Percentiles rank a stretch among this genome's conserved stretches.
Conservation (phyloP, 345 rosid genomes). For the Arabidopsis suecica region DNA sequence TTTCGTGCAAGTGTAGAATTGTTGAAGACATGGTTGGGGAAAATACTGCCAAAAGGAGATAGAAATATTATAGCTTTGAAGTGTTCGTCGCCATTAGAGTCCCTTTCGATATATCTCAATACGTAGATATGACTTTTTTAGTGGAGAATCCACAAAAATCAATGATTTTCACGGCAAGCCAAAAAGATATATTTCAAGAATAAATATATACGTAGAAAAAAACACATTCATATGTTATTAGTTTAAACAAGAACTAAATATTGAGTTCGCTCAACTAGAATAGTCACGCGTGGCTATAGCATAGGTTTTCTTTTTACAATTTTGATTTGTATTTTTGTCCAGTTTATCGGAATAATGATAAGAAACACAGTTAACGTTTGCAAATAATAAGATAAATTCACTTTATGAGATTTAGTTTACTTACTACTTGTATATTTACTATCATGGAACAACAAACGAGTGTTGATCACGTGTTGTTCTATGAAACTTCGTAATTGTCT, state of each 20-base stretch:
- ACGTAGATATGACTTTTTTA: constrained; percentile 4
- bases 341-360: background rate
- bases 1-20: constrained; percentile 16
- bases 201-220: background rate
- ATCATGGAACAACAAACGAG: constrained; percentile 20
- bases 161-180: constrained; percentile 19
- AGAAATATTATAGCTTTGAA: constrained; percentile 27
- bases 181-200: constrained; percentile 3
- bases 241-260: background rate
- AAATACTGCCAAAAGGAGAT: constrained; percentile 31
- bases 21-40: constrained; percentile 26
- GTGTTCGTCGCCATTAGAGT: constrained; percentile 36
- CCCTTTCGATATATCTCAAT: constrained; percentile 38
- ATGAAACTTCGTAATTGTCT: constrained; percentile 10
- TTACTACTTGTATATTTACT: background rate
- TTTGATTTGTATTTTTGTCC: constrained; percentile 7
- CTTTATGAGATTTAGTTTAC: background rate
- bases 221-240: constrained; percentile 16
- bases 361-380: background rate
- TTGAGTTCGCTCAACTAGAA: constrained; percentile 17
- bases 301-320: background rate
- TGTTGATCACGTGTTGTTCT: constrained; percentile 26
- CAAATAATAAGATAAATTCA: background rate
- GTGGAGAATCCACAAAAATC: constrained; percentile 33
- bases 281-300: constrained; percentile 20